These are phyloP conservation scores for Talaromyces proteolyticus DNA, from an alignment of 495 filamentous ascomycete species.

Conservation along the genomic window DNA sequence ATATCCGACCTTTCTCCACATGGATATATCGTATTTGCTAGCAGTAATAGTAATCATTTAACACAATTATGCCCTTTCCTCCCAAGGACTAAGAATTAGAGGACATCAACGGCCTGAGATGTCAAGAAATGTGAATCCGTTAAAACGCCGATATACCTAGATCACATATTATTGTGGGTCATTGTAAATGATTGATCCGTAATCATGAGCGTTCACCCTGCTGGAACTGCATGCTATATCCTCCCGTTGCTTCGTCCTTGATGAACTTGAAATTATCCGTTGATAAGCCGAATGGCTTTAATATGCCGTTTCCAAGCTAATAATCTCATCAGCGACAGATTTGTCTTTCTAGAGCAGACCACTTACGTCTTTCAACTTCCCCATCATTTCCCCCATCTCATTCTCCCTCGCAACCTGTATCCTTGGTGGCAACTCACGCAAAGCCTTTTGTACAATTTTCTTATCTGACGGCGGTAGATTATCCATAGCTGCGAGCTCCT, in stretches of 20 bases:
- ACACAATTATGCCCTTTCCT: too few species aligned
- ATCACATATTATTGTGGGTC: not conserved
- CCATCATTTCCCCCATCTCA: conserved; percentile 95
- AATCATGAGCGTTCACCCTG: conserved; percentile 17
- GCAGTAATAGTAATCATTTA: too few species aligned
- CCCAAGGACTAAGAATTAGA: too few species aligned
- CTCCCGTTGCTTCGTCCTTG: conserved; percentile 82
- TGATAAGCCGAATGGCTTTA: conserved; percentile 88
- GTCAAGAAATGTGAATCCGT: too few species aligned
- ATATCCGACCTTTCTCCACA: too few species aligned
- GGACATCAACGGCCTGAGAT: too few species aligned
- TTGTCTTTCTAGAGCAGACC: not conserved
- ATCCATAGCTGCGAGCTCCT: conserved; percentile 45
- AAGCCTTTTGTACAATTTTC: conserved; percentile 57
- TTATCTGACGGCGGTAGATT: conserved; percentile 59
- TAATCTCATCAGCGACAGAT: conserved; percentile 7
- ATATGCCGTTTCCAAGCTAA: conserved; percentile 79
- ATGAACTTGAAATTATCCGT: conserved; percentile 92
- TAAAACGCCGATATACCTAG: too few species aligned
- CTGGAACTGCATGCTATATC: conserved; percentile 85
- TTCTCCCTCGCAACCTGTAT: conserved; percentile 72
- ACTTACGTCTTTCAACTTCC: conserved; percentile 81
- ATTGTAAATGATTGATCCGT: not conserved
- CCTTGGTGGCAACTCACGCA: conserved; percentile 55
- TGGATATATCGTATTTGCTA: too few species aligned